Base-by-base conservation (phyloP, 495 filamentous ascomycete genomes). In the Margaritispora aquatica region DNA sequence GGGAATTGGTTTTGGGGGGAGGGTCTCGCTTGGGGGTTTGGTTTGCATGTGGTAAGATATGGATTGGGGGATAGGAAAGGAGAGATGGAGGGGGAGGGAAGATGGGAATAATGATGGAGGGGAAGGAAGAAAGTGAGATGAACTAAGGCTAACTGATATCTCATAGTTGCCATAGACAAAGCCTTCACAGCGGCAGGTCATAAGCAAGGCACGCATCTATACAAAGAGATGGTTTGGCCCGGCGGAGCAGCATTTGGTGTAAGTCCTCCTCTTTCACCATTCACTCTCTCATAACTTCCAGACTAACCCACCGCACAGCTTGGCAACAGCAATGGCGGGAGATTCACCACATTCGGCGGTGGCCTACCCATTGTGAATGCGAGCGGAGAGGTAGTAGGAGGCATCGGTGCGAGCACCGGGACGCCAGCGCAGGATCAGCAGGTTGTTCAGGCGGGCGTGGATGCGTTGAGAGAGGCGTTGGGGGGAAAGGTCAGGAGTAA, bases 131-230 rank as follows among this genome's bases (percentile, higher is more conserved):
- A n/a, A n/a, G n/a, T n/a, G n/a, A n/a, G n/a, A n/a, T n/a, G n/a
- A n/a, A n/a, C n/a, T n/a, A n/a, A n/a, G n/a, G n/a, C n/a, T 34
- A 5, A 5, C 29, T 34, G 13, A 34, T 13, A 34, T 34, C 29
- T 13, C 29, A 34, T 34, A 61, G 60, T 69, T 19, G 59, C 64
- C 15, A 60, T 67, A 15, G 62, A 67, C 41, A 67, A 67, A 50
- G 64, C 67, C 15, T 67, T 67, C 51, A 69, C 64, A 26, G 59
- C 73, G 58, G 58, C 63, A 2, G 68, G 68, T 5, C 68, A 70
- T 29, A 27, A 58, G 0, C 54, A 62, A 10, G 64, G 59, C 20
- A 69, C 65, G 19, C 63, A 64, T 51, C 59, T 41, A 13, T 69
- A 68, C 52, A 69, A 62, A 47, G 66, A 67, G 26, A 63, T 55